Evolutionary conservation across 2,329 filamentous ascomycete species (phyloP).

Genomic region (Ceratocystis albifundus): DNA sequence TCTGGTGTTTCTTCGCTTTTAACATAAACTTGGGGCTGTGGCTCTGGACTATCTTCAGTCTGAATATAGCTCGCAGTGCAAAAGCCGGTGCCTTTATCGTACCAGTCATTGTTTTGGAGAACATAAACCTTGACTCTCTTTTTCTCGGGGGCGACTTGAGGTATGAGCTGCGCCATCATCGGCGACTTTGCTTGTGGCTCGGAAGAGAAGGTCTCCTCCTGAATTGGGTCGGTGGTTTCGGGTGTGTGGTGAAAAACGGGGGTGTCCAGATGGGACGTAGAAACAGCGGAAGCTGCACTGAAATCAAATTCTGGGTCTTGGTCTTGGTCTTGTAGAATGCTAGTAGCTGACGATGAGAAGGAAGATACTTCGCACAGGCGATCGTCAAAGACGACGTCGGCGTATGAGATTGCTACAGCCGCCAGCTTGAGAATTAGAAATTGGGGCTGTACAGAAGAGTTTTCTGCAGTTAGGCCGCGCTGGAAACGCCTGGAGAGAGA

Average conservation of each 20-base stretch:
- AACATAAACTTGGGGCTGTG: slow-evolving; percentile 80
- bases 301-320: slow-evolving; percentile 13
- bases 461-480: slow-evolving; percentile 9
- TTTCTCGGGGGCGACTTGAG: slow-evolving; percentile 53
- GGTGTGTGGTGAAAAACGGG: slow-evolving; percentile 6
- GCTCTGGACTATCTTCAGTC: slow-evolving; percentile 49
- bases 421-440: slow-evolving; percentile 18
- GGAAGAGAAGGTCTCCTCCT: slow-evolving; percentile 16
- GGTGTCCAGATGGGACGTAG: not conserved
- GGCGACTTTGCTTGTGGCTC: slow-evolving; percentile 42
- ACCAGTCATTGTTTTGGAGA: slow-evolving; percentile 98
- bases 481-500: not conserved
- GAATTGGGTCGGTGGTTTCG: slow-evolving; percentile 11
- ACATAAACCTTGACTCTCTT: slow-evolving; percentile 97
- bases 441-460: slow-evolving; percentile 18
- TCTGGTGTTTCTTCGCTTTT: slow-evolving; percentile 86
- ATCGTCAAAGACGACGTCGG: slow-evolving; percentile 23
- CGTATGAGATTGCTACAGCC: slow-evolving; percentile 17
- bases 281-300: slow-evolving; percentile 6
- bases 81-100: slow-evolving; percentile 91
- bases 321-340: not conserved
- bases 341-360: slow-evolving; percentile 6
- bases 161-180: slow-evolving; percentile 62
- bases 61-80: slow-evolving; percentile 67
- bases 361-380: slow-evolving; percentile 19